Evolutionary conservation across 2,329 filamentous ascomycete genomes (phyloP), one percentile per base, ranked within the genome.

Genomic region (Bipolaris cookei): DNA sequence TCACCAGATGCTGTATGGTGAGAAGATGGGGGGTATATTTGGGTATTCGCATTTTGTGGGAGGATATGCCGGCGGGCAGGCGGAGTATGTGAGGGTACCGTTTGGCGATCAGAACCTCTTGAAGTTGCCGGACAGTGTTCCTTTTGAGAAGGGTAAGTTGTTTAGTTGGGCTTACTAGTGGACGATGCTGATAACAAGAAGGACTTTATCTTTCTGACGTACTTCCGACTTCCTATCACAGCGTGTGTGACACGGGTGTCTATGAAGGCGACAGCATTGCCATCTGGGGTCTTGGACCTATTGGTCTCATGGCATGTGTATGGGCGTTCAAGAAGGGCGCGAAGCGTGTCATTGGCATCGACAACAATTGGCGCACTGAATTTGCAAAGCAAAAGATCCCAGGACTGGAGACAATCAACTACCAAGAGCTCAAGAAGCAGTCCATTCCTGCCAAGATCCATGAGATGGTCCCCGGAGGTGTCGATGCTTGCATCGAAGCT

Each of bases 61-160:
- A 3, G 92, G 92, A 0, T 96, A 94, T 71, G 91, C 91, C 0
- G 91, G 92, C 45, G 91, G 91, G 0, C 92, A 96, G 76, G 89
- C 91, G 2, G 92, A 96, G 77, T 96, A 92, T 68, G 88, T 92
- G 0, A 85, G 92, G 5, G 91, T 96, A 4, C 91, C 92, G 0
- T 84, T 88, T 28, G 92, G 86, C 25, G 90, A 95, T 66, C 87
- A 91, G 58, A 96, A 96, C 69, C 80, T 96, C 20, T 81, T 96
- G 14, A 86, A 88, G 68, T 85, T 96, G 3, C 91, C 92, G 1
- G 87, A 90, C 51, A 83, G 84, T 63, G 88, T 96, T 0, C 90
- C 91, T 0, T 91, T 96, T 69, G 92, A 96, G 80, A 92, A 94
- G 78, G 41, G 41, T 6, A 43, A 18, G 41, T 16, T 6, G 4